A percentile compares a stretch with the other conserved stretches of the same genome.
Evolutionary conservation across 2,329 filamentous ascomycete genomes (phyloP).

Genomic region (Colletotrichum sp.): DNA sequence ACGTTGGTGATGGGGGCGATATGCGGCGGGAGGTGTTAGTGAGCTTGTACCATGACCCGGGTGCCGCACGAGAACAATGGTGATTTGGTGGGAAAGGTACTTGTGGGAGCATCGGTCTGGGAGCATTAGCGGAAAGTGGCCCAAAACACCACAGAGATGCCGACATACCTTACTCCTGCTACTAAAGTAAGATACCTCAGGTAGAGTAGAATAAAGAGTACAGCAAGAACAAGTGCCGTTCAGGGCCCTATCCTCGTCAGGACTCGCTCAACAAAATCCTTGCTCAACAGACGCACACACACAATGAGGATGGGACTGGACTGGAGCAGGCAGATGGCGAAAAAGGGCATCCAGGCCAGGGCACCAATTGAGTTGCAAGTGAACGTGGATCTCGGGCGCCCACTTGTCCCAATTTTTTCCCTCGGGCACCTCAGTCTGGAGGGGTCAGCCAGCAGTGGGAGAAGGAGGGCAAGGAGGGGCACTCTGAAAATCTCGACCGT

Average conservation of each 20-base stretch:
- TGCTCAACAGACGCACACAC: background rate
- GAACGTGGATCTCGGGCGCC: background rate
- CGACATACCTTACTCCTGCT: no score
- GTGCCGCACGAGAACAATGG: fast-evolving
- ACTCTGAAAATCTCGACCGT: background rate
- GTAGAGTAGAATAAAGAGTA: background rate
- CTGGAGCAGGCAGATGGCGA: background rate
- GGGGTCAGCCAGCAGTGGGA: background rate
- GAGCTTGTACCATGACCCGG: background rate
- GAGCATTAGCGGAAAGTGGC: background rate
- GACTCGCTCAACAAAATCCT: background rate
- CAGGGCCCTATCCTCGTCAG: background rate
- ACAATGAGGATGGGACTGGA: background rate
- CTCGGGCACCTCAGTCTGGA: background rate
- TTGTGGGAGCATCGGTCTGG: background rate
- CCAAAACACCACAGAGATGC: background rate
- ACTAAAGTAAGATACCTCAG: background rate
- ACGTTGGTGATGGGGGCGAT: background rate
- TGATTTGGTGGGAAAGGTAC: background rate
- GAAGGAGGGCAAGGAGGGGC: background rate
- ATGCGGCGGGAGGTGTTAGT: background rate
- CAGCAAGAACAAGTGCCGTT: background rate
- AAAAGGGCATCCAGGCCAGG: background rate
- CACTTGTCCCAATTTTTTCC: background rate
- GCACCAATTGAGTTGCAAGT: background rate